These are phyloP conservation scores for Solanum bukasovii DNA, from an alignment of 257 asterid genomes.

Conservation along the genomic window DNA sequence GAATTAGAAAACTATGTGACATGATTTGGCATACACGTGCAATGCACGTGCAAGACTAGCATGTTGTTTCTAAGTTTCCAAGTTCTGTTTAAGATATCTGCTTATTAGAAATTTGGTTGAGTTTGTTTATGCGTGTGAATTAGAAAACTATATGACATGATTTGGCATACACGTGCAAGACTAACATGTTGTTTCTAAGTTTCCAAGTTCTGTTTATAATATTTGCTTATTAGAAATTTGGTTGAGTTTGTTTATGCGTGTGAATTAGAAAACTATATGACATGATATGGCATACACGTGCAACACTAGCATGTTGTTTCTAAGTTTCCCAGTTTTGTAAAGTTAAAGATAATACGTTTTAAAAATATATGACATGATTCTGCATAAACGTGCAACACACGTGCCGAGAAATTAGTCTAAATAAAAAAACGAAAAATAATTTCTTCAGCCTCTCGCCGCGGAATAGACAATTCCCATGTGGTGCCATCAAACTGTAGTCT, in stretches of 20 bases:
- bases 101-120: too few species aligned
- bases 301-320: not conserved
- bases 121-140: too few species aligned
- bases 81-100: not conserved
- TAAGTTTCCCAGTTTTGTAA: not conserved
- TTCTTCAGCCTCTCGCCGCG: not conserved
- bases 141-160: too few species aligned
- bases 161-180: too few species aligned
- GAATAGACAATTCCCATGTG: not conserved
- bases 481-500: not conserved
- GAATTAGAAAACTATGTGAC: not conserved
- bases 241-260: not conserved
- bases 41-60: not conserved
- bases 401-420: not conserved
- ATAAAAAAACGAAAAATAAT: not conserved
- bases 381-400: not conserved
- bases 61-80: not conserved
- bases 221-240: not conserved
- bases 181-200: too few species aligned
- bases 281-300: not conserved
- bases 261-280: not conserved
- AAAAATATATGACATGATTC: not conserved
- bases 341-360: not conserved
- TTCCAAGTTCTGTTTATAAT: not conserved
- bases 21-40: not conserved